Percentiles rank a stretch among this genome's conserved stretches.
phyloP scores from a whole-genome alignment of 2,329 filamentous ascomycete species.

The Chrysoporthe austroafricana region DNA sequence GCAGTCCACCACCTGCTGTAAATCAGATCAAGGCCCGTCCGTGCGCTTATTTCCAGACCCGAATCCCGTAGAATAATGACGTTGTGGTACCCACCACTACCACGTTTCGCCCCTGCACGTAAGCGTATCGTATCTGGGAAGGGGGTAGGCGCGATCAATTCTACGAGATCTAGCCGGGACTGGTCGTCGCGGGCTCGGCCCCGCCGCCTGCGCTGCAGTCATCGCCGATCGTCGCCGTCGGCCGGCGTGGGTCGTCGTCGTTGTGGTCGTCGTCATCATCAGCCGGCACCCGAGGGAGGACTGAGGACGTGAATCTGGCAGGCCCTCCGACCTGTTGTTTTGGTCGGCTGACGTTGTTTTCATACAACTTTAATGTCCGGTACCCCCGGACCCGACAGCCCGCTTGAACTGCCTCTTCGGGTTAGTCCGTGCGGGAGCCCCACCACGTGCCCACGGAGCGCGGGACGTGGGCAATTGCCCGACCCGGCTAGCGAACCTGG shows the following conservation, averaged over 20 bases:
- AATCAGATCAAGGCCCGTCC: neutral
- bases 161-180: neutral
- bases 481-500: neutral
- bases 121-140: neutral
- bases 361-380: neutral
- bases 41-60: neutral
- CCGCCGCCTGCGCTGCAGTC: neutral
- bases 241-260: neutral
- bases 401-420: conserved; percentile 2
- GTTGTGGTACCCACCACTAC: neutral
- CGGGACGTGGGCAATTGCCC: neutral
- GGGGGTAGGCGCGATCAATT: neutral
- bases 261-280: neutral
- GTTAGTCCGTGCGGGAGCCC: neutral
- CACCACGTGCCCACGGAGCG: neutral
- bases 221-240: neutral
- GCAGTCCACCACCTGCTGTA: neutral
- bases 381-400: neutral
- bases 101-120: conserved; percentile 1
- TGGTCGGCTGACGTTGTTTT: neutral
- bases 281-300: neutral
- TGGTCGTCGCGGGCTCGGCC: neutral
- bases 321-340: neutral
- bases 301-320: neutral
- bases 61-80: neutral